phyloP scores from a whole-genome alignment of 257 asterid species.

The Jasminum sambac region DNA sequence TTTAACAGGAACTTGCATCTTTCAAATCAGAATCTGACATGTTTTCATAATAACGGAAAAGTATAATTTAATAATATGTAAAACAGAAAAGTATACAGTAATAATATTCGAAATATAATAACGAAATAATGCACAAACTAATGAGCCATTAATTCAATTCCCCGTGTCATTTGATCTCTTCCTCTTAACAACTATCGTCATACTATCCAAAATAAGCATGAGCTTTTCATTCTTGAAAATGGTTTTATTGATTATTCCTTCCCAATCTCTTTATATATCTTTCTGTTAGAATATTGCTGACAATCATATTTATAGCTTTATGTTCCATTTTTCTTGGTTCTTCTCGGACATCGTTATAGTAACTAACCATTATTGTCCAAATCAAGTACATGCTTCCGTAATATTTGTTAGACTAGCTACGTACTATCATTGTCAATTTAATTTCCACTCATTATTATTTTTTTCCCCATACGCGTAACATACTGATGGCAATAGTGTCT shows the following conservation, averaged over 20 bases:
- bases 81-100: no score
- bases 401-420: neutral
- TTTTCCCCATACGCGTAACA: no score
- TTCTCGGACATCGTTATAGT: neutral
- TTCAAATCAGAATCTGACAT: no score
- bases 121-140: no score
- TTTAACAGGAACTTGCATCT: no score
- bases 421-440: neutral
- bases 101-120: no score
- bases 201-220: slow-evolving; percentile 6
- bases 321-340: neutral
- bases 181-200: slow-evolving; percentile 3
- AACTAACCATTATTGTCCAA: neutral
- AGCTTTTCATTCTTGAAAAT: slow-evolving; percentile 3
- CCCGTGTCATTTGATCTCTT: neutral
- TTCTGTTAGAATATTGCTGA: neutral
- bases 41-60: no score
- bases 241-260: slow-evolving; percentile 2
- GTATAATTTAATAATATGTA: no score
- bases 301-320: neutral
- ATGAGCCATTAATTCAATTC: neutral
- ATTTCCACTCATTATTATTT: neutral
- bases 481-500: no score
- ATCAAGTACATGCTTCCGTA: neutral
- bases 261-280: neutral